Evolutionary conservation across 305 asterid genomes (phyloP).

Genomic region (Rubia tinctorum): DNA sequence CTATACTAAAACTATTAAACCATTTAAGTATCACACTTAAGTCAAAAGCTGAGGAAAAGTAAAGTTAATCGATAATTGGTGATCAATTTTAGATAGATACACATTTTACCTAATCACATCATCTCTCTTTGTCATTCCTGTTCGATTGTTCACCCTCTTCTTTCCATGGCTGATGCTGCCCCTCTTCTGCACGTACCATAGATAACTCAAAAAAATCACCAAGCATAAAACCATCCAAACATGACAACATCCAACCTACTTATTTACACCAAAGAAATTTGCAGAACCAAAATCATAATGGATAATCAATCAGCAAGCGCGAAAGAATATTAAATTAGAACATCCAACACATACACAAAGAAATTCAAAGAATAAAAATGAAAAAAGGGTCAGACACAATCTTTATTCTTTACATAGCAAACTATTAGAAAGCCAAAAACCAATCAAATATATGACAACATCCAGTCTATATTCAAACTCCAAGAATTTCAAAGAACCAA

Average conservation of each 20-base stretch:
- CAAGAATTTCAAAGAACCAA: neutral
- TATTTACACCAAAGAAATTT: neutral
- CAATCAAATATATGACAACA: neutral
- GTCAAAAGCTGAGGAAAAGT: neutral
- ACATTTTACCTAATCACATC: slow-evolving; percentile 95
- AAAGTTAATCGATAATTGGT: slow-evolving; percentile 50
- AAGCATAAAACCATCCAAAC: neutral
- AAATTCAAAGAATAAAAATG: neutral
- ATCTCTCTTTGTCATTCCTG: slow-evolving; percentile 89
- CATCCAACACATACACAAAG: neutral
- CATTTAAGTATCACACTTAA: slow-evolving; percentile 4
- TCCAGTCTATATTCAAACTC: neutral
- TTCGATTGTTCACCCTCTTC: slow-evolving; percentile 78
- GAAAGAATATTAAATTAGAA: neutral
- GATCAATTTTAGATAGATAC: slow-evolving; percentile 94
- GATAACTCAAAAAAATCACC: neutral
- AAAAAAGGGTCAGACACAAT: too few species aligned
- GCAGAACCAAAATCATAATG: neutral
- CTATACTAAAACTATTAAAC: neutral
- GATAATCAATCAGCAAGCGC: too few species aligned
- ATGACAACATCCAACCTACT: neutral
- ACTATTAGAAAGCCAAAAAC: slow-evolving; percentile 19
- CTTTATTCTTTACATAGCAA: neutral
- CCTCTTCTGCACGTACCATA: slow-evolving; percentile 53
- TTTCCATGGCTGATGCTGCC: slow-evolving; percentile 51